Percentiles rank a stretch among this genome's conserved stretches.
Evolutionary conservation across 805 yeast species (phyloP).

Genomic region (Teunomyces cretensis): DNA sequence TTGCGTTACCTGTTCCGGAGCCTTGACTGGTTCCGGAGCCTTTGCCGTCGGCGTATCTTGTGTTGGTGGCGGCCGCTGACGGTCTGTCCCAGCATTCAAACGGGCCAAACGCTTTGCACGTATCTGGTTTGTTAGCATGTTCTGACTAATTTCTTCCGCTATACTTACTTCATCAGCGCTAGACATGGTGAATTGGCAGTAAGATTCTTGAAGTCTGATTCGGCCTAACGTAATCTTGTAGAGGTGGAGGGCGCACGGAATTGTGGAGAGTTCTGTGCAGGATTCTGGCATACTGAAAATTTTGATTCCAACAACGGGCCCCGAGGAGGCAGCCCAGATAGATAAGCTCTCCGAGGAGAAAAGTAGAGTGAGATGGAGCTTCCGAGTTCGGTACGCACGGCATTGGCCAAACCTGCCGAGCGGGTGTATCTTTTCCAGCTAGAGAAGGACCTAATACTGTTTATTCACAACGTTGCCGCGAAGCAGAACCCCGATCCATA

Average conservation of each 20-base stretch:
- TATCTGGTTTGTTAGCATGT: conserved; percentile 32
- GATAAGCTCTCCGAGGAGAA: neutral
- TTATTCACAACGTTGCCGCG: conserved; percentile 13
- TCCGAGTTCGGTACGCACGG: conserved; percentile 18
- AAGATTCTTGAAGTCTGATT: conserved; percentile 14
- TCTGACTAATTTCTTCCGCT: neutral
- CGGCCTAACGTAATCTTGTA: too few species aligned
- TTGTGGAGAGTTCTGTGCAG: neutral
- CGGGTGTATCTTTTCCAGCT: conserved; percentile 19
- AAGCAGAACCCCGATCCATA: conserved; percentile 16
- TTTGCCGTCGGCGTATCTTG: conserved; percentile 3
- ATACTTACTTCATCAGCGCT: conserved; percentile 19
- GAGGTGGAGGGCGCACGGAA: neutral
- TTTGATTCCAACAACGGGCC: neutral
- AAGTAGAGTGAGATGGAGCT: conserved; percentile 2
- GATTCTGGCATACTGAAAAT: neutral
- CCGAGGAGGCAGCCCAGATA: neutral
- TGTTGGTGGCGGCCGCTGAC: neutral
- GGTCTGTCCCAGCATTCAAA: conserved; percentile 23
- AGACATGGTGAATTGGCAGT: neutral
- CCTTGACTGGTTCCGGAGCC: neutral
- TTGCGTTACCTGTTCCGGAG: conserved; percentile 1
- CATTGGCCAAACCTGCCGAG: conserved; percentile 21
- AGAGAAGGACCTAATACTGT: conserved; percentile 20
- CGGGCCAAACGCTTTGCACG: conserved; percentile 55